These are phyloP conservation scores for Linum usitatissimum DNA, from an alignment of 345 rosid genomes.

Conservation along the genomic window DNA sequence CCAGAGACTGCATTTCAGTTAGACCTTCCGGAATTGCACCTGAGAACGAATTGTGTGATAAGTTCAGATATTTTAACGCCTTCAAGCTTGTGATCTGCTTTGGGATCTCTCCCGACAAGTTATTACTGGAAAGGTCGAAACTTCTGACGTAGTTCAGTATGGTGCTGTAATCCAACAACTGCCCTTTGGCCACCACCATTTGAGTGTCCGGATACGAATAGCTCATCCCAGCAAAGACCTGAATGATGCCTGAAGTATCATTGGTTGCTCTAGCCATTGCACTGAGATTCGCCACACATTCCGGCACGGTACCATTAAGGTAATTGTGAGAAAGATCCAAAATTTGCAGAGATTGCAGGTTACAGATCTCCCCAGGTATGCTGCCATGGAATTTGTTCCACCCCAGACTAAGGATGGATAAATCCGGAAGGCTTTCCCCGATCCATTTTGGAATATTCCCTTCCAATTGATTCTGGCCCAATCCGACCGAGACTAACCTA, in stretches of 20 bases:
- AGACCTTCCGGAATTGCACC: neutral
- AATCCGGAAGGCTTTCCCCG: constrained; percentile 10
- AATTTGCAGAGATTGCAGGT: constrained; percentile 5
- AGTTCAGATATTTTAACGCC: neutral
- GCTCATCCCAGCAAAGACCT: neutral
- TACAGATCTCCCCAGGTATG: constrained; percentile 14
- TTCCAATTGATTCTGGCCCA: constrained; percentile 10
- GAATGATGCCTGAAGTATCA: neutral
- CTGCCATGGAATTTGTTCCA: constrained; percentile 11
- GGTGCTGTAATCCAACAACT: constrained; percentile 8
- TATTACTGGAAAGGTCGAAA: neutral
- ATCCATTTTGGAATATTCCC: constrained; percentile 18
- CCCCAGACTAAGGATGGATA: constrained; percentile 6
- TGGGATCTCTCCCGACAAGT: neutral
- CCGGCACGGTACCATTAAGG: constrained; percentile 8
- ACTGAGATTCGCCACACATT: constrained; percentile 16
- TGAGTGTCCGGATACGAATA: neutral
- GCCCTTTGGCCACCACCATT: constrained; percentile 8
- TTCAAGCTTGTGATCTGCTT: neutral
- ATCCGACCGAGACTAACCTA: constrained; percentile 1
- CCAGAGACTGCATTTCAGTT: neutral
- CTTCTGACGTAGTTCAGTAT: constrained; percentile 9
- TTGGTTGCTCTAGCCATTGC: constrained; percentile 1
- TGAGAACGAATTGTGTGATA: neutral
- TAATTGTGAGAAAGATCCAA: constrained; percentile 12